A percentile compares a stretch with the other conserved stretches of the same genome.
Evolutionary conservation across 768 basidiomycete species (phyloP).

Genomic region (Termitomyces bulborhizus): DNA sequence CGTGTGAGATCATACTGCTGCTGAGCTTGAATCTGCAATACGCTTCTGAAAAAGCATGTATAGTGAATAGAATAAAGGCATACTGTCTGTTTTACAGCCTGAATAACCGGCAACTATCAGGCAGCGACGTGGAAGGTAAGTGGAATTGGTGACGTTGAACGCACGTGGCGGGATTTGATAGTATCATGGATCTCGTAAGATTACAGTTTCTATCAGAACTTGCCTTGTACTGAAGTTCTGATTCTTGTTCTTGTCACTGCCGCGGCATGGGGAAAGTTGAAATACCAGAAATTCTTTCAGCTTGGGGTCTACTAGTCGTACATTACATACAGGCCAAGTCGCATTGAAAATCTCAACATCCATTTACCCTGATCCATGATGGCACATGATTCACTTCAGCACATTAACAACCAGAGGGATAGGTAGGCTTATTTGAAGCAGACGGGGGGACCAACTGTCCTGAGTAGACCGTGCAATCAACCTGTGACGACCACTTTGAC

Average conservation of each 20-base stretch:
- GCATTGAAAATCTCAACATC: neutral
- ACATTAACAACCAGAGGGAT: neutral
- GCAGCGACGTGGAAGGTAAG: constrained; percentile 1
- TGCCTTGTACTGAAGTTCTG: too few species aligned
- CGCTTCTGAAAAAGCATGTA: neutral
- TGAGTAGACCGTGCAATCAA: constrained; percentile 18
- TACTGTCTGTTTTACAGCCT: neutral
- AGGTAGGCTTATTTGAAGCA: neutral
- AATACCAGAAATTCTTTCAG: neutral
- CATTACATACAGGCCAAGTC: neutral
- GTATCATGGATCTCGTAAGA: too few species aligned
- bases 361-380: neutral
- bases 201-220: too few species aligned
- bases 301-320: too few species aligned
- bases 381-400: neutral
- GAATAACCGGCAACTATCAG: neutral
- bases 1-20: constrained; percentile 65
- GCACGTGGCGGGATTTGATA: constrained; percentile 12
- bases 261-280: neutral
- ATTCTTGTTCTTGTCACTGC: neutral
- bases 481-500: constrained; percentile 19
- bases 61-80: neutral
- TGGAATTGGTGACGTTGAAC: neutral
- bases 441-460: constrained; percentile 14
- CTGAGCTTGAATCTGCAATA: neutral